These are phyloP conservation scores for Prunus padus DNA, from an alignment of 306 rosid species.

Conservation along the genomic window DNA sequence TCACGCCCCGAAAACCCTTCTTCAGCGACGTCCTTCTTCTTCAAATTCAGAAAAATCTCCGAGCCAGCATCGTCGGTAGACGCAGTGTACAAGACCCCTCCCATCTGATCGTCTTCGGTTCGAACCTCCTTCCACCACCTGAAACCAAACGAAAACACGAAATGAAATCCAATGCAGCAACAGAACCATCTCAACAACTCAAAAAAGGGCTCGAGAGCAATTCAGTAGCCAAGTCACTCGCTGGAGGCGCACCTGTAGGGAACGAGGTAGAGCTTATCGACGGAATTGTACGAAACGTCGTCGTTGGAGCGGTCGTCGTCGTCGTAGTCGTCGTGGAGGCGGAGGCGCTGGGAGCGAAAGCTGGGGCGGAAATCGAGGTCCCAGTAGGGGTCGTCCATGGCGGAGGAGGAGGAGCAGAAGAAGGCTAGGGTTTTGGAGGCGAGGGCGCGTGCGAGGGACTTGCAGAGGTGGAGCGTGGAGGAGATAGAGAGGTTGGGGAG, in stretches of 20 bases:
- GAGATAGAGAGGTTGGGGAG: constrained; percentile 42
- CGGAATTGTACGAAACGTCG: constrained; percentile 7
- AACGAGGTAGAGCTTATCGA: constrained; percentile 60
- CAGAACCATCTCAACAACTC: neutral
- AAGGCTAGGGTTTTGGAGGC: constrained; percentile 58
- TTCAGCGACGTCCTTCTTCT: constrained; percentile 43
- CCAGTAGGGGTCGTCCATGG: constrained; percentile 51
- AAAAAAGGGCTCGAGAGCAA: neutral
- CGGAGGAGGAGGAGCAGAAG: constrained; percentile 18
- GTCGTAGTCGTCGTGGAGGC: constrained; percentile 43
- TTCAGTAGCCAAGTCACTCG: neutral
- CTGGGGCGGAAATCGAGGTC: constrained; percentile 43
- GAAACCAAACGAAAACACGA: constrained; percentile 24
- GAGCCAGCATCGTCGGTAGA: constrained; percentile 34
- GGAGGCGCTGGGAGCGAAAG: constrained; percentile 53
- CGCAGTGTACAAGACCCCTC: constrained; percentile 56
- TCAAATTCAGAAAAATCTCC: constrained; percentile 49
- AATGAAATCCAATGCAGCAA: constrained; percentile 11
- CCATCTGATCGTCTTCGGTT: constrained; percentile 36
- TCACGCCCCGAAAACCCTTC: constrained; percentile 54
- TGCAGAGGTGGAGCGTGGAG: constrained; percentile 68
- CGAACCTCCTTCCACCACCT: constrained; percentile 81
- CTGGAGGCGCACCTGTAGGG: constrained; percentile 46
- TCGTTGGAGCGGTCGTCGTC: constrained; percentile 19
- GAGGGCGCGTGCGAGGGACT: constrained; percentile 47